Evolutionary conservation across 2,329 filamentous ascomycete species (phyloP), one percentile per base, ranked within the genome.

Genomic region (Capronia coronata): DNA sequence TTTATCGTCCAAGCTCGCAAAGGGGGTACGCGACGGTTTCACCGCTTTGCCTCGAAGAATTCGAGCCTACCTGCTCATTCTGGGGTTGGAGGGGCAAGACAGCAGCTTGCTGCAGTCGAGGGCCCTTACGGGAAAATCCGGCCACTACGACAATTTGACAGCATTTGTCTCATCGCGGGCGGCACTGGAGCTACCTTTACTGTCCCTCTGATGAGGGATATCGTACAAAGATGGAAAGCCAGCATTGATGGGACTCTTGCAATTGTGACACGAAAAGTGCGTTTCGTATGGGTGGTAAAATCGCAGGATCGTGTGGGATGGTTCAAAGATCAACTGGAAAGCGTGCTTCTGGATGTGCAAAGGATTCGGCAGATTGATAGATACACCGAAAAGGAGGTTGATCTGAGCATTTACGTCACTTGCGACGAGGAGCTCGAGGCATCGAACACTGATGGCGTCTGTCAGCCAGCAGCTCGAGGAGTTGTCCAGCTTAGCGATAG

Each of bases 131-230:
- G 48, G 21, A 49, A 75, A 77, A 4, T 69, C 73, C 14, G 40
- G 27, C 48, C 45, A 23, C 48, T 49, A 45, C 54, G 81, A 8
- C 53, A 55, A 46, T 54, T 51, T 30, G 49, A 56, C 43, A 51
- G 50, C 18, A 25, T 58, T 23, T 48, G 55, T n/a, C 48, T 58
- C 34, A 21, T 58, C 6, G 53, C 53, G 10, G 54, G 53, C 10
- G 48, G 50, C n/a, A 59, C 76, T 39, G 81, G 81, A 1, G 75
- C 75, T 19, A 78, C 77, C 0, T 83, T 79, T 57, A 76, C 73
- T 1, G 60, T 79, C 9, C 79, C 80, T 1, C 61, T 58, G 7
- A 51, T 58, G 29, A 71, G 78, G 21, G 74, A 80, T 43, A 66
- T 82, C n/a, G 64, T 80, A 1, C 64, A 68, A n/a, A 29, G 56